Base-by-base conservation (phyloP, 148 eudicot genomes). In the Vaccinium macrocarpon region DNA sequence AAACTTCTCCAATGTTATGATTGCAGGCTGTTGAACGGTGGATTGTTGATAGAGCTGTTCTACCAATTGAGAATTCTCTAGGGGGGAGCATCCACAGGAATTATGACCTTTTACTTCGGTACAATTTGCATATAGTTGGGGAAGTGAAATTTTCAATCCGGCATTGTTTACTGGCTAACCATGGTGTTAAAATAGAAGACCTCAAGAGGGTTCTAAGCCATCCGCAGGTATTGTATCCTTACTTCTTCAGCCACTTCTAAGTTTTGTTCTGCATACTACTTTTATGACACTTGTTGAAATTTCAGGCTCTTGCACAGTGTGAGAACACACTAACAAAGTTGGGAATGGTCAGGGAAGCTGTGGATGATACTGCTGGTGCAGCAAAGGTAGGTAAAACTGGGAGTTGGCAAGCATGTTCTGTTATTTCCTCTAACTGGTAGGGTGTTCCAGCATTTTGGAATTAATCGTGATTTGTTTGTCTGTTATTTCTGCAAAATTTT, bases 51-150 rank as follows among this genome's bases (percentile, higher is more conserved):
- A 91, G 95, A 90, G 98, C 96, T 27, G 98, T 96, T 89, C 90
- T 96, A 83, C 98, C 98, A 21, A 92, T 96, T 85, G 98, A 94
- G 82, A 96, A 96, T 87, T 94, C 98, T 73, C 90, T 96, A 29
- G 98, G 98, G 25, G 98, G 95, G 23, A 96, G 98, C 89, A 96
- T 96, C 74, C 96, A 95, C 87, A 89, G 98, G 84, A 96, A 94
- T 78, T 91, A 94, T 86, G 98, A 96, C 88, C 96, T 96, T 78
- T 84, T 96, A 85, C 91, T 96, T 70, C 88, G 98, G 35, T 93
- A 96, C 80, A 82, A 89, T 62, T 88, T 96, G 89, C 95, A 96
- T 85, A 93, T 96, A 76, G 94, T 96, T 80, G 98, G 98, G 87
- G 98, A 96, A 88, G 95, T 96, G 80, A 92, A 93, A 87, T 87